Conservation (phyloP, 2,329 filamentous ascomycete species). For the Beauveria scarabaeidicola region DNA sequence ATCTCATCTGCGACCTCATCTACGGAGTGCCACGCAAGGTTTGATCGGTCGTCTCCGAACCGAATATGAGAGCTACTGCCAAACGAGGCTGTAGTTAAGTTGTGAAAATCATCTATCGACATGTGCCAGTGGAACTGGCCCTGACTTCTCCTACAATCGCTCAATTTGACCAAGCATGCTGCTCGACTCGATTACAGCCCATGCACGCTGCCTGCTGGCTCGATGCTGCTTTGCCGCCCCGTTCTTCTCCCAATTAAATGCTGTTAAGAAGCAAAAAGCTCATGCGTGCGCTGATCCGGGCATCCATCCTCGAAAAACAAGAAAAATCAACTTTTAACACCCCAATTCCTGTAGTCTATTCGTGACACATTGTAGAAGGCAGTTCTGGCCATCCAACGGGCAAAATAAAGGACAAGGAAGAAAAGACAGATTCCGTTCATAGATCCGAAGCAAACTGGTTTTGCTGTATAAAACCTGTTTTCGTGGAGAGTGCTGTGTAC, state of each 20-base stretch:
- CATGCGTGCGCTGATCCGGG: not conserved
- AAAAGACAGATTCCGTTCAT: not conserved
- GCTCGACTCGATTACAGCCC: not conserved
- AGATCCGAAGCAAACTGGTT: constrained; percentile 6
- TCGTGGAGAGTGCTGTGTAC: constrained; percentile 9
- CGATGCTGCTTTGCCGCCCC: not conserved
- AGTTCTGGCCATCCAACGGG: constrained; percentile 6
- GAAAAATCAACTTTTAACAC: not conserved
- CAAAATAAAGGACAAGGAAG: not conserved
- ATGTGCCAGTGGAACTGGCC: not conserved
- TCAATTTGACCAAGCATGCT: not conserved
- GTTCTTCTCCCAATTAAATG: not conserved
- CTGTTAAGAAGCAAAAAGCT: not conserved
- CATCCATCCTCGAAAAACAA: not conserved
- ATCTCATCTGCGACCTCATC: constrained; percentile 2
- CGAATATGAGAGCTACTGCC: not conserved
- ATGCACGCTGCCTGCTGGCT: not conserved
- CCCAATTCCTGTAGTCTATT: constrained; percentile 5
- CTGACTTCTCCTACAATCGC: not conserved
- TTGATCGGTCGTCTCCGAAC: not conserved
- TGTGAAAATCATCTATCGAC: not conserved
- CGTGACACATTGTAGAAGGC: not conserved
- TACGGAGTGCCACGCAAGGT: too few species aligned
- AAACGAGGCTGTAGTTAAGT: not conserved
- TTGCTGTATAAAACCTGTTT: constrained; percentile 1